Evolutionary conservation across 352 stramenopile species (phyloP).

Genomic region (Phytophthora citricola): DNA sequence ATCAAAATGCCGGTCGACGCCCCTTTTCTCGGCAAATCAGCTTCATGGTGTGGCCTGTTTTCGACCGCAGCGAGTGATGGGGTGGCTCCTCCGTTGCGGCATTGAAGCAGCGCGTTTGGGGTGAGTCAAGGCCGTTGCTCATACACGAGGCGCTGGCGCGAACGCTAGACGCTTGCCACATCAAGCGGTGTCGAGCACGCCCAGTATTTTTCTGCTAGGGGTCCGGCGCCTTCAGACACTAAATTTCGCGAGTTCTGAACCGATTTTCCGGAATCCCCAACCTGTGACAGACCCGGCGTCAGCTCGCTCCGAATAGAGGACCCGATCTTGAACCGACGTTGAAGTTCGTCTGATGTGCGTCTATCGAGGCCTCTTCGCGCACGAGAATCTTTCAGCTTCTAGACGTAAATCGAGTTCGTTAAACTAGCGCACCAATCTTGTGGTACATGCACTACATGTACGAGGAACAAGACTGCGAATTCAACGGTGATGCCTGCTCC

Average conservation of each 20-base stretch:
- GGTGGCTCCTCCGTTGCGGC: constrained; percentile 10
- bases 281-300: constrained; percentile 8
- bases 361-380: too few relatives aligned
- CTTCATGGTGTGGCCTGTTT: constrained; percentile 9
- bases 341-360: too few relatives aligned
- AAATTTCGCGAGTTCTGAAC: constrained; percentile 4
- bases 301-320: constrained; percentile 15
- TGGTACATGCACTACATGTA: constrained; percentile 5
- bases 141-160: not conserved
- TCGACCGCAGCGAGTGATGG: not conserved
- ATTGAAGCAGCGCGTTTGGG: constrained; percentile 3
- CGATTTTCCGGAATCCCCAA: constrained; percentile 8
- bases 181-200: too few relatives aligned
- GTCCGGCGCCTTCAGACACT: too few relatives aligned
- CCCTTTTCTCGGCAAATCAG: constrained; percentile 34
- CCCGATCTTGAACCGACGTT: constrained; percentile 23
- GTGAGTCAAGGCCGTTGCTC: constrained; percentile 9
- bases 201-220: too few relatives aligned
- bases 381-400: too few relatives aligned
- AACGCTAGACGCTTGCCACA: not conserved
- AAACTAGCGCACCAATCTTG: too few relatives aligned
- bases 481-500: not conserved
- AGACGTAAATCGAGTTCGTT: too few relatives aligned
- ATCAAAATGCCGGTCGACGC: too few relatives aligned
- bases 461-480: constrained; percentile 12